Evolutionary conservation across 2,329 filamentous ascomycete genomes (phyloP).

Genomic region (Fusarium mangiferae): DNA sequence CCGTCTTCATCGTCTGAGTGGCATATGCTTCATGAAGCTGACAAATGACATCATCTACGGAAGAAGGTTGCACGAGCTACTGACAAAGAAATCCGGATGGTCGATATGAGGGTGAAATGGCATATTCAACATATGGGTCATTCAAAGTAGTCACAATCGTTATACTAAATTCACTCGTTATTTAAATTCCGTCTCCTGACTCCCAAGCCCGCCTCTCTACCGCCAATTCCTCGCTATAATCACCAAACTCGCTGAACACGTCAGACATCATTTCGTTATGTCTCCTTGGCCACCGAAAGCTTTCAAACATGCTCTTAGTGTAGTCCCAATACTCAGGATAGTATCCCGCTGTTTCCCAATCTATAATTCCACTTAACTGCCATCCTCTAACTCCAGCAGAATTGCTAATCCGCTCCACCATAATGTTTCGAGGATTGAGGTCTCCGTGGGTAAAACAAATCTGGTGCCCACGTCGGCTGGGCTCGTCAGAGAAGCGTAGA

Average conservation of each 20-base stretch:
- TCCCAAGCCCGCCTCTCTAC: neutral
- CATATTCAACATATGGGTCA: neutral
- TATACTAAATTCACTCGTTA: neutral
- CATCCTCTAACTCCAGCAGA: neutral
- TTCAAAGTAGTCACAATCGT: neutral
- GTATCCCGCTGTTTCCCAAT: neutral
- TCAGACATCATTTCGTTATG: neutral
- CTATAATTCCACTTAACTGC: neutral
- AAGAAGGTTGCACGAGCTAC: neutral
- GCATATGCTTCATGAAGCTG: rapidly evolving
- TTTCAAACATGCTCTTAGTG: neutral
- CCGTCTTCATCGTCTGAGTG: neutral
- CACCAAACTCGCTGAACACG: neutral
- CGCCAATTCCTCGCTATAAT: neutral
- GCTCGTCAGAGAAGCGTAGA: neutral
- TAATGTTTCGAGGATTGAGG: neutral
- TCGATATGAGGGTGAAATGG: too few species aligned
- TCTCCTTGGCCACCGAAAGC: neutral
- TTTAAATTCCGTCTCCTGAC: neutral
- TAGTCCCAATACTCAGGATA: neutral
- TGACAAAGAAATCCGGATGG: rapidly evolving
- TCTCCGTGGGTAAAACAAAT: neutral
- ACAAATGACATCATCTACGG: rapidly evolving
- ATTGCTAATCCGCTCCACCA: neutral
- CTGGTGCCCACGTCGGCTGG: neutral